phyloP scores from a whole-genome alignment of 2,329 filamentous ascomycete species.

The Fusarium udum region DNA sequence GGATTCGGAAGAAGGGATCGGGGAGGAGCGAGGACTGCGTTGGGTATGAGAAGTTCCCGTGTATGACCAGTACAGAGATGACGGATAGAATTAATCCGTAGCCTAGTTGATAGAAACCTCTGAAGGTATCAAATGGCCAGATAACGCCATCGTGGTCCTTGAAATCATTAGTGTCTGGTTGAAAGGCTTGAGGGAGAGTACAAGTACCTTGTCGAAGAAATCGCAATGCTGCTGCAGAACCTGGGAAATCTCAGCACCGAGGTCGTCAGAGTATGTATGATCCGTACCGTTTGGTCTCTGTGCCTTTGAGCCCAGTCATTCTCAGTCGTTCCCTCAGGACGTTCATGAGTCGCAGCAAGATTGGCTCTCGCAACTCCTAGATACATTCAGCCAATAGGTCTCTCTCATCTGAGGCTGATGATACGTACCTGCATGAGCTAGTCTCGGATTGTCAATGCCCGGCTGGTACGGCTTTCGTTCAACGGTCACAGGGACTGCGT shows the following conservation, averaged over 20 bases:
- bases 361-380: not conserved
- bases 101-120: rapidly evolving
- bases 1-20: rapidly evolving
- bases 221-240: not conserved
- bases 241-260: rapidly evolving
- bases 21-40: not conserved
- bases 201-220: not conserved
- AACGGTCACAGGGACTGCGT: not conserved
- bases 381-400: rapidly evolving
- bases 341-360: not conserved
- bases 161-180: rapidly evolving
- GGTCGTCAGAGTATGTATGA: rapidly evolving
- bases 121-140: not conserved
- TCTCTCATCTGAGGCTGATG: not conserved
- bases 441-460: rapidly evolving
- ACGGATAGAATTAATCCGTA: rapidly evolving
- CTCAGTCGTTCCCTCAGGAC: not conserved
- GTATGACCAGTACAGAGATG: rapidly evolving
- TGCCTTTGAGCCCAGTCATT: not conserved
- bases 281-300: rapidly evolving
- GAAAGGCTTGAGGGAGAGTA: rapidly evolving
- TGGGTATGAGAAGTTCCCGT: not conserved
- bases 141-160: not conserved
- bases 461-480: not conserved
- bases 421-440: not conserved